Evolutionary conservation across 1,284 basidiomycete genomes (phyloP).

Genomic region (Cryptococcus deneoformans): DNA sequence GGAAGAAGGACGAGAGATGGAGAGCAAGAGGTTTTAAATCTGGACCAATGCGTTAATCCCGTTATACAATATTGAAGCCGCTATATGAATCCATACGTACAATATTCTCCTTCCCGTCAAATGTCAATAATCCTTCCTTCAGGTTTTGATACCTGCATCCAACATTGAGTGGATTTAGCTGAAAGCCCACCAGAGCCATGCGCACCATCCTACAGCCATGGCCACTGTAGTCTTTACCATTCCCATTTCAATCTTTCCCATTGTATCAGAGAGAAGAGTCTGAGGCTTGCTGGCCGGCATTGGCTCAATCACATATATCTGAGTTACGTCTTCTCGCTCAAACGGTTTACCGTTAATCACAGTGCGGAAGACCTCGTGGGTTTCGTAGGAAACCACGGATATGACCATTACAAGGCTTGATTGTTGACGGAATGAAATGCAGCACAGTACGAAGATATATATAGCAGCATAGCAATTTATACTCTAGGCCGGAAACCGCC

Average conservation of each 20-base stretch:
- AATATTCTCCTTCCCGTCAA: no score
- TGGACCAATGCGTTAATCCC: no score
- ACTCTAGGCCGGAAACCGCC: no score
- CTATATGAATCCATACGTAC: no score
- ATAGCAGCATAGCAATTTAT: no score
- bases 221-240: neutral
- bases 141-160: no score
- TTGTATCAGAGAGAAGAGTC: neutral
- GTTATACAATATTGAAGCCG: no score
- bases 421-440: no score
- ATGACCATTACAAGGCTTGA: conserved; percentile 11
- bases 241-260: neutral
- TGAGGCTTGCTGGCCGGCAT: neutral
- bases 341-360: conserved; percentile 19
- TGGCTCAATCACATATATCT: conserved; percentile 27
- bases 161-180: neutral
- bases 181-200: conserved; percentile 18
- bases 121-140: no score
- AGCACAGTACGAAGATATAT: no score
- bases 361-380: conserved; percentile 3
- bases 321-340: conserved; percentile 15
- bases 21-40: conserved; percentile 26
- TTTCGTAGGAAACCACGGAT: conserved; percentile 19
- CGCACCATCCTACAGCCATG: conserved; percentile 6
- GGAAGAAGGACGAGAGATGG: conserved; percentile 51